Evolutionary conservation across 352 stramenopile genomes (phyloP).

Genomic region (Bremia lactucae): DNA sequence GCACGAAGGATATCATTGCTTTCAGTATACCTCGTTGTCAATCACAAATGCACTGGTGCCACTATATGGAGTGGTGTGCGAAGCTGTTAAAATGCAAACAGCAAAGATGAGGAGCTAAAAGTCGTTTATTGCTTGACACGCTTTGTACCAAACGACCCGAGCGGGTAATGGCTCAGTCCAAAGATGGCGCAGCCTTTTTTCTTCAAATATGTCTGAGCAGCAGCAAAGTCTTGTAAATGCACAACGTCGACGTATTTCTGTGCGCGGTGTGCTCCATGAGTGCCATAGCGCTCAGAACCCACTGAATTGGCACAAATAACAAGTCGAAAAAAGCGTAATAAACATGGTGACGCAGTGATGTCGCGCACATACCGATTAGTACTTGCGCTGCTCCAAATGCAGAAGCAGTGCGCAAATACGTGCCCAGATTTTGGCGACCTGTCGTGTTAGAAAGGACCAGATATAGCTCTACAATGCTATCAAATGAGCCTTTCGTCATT

Average conservation of each 20-base stretch:
- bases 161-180: constrained; percentile 26
- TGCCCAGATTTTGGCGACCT: constrained; percentile 66
- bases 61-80: constrained; percentile 34
- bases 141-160: constrained; percentile 22
- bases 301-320: constrained; percentile 19
- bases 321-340: not conserved
- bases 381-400: constrained; percentile 66
- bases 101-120: constrained; percentile 4
- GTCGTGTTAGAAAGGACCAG: constrained; percentile 66
- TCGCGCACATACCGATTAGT: constrained; percentile 42
- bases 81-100: constrained; percentile 27
- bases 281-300: constrained; percentile 64
- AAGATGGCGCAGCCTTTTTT: constrained; percentile 46
- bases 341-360: not conserved
- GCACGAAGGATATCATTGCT: constrained; percentile 2
- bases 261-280: constrained; percentile 59
- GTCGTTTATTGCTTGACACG: not conserved
- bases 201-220: constrained; percentile 50
- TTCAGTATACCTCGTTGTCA: constrained; percentile 45
- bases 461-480: constrained; percentile 47
- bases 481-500: too few relatives aligned
- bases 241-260: constrained; percentile 76
- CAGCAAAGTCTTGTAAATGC: constrained; percentile 56
- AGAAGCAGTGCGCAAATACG: constrained; percentile 61
- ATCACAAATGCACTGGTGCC: constrained; percentile 63